A percentile compares a stretch with the other conserved stretches of the same genome.
Conservation (phyloP, 768 basidiomycete species). For the Russula earlei region DNA sequence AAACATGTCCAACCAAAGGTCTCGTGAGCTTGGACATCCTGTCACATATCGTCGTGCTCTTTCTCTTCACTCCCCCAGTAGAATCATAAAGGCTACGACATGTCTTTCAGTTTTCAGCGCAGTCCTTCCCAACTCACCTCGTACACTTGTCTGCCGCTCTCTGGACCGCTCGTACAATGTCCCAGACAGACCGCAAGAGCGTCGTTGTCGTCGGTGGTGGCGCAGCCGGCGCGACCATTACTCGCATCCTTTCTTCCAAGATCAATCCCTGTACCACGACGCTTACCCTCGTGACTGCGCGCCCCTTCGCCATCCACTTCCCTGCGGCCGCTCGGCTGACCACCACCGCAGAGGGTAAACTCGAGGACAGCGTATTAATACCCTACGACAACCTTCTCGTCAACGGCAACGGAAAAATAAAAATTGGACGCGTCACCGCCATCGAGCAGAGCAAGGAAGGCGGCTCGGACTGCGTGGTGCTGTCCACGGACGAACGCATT, state of each 20-base stretch:
- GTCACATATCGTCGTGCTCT: too few relatives aligned
- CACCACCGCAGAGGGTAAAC: conserved; percentile 34
- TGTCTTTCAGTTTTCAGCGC: neutral
- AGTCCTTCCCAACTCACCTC: neutral
- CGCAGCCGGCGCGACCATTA: conserved; percentile 38
- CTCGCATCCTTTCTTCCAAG: conserved; percentile 39
- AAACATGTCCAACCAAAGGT: too few relatives aligned
- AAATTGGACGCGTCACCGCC: conserved; percentile 9
- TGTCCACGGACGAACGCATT: conserved; percentile 8
- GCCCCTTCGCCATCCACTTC: conserved; percentile 42
- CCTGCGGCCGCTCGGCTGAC: conserved; percentile 44
- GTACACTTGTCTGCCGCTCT: neutral
- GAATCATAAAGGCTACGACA: neutral
- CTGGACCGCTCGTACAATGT: neutral
- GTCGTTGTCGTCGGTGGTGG: conserved; percentile 53
- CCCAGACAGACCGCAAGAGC: conserved; percentile 20
- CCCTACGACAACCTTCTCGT: conserved; percentile 15
- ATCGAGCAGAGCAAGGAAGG: conserved; percentile 8
- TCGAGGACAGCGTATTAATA: conserved; percentile 22
- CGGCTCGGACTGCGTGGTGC: neutral
- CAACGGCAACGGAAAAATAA: conserved; percentile 13
- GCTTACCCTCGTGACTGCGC: conserved; percentile 45
- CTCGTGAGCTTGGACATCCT: too few relatives aligned
- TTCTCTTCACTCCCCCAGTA: too few relatives aligned
- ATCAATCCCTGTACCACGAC: conserved; percentile 40